These are phyloP conservation scores for Cornus suecica DNA, from an alignment of 148 eudicot species.

Conservation along the genomic window DNA sequence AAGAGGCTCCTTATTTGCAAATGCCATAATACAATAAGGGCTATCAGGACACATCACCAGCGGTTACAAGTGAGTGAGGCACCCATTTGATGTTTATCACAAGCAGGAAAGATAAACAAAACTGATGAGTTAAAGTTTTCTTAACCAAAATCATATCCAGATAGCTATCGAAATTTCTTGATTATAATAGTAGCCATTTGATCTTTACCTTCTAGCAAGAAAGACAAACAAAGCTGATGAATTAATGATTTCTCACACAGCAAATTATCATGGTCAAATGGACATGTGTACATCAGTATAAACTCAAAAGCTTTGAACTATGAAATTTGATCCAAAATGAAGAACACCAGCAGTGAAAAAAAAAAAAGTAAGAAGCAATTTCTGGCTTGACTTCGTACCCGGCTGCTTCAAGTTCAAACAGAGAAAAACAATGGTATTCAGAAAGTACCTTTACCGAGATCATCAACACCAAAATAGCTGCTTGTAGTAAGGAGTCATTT, in stretches of 20 bases:
- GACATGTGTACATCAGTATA: too few species aligned
- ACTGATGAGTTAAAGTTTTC: too few species aligned
- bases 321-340: neutral
- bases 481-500: conserved; percentile 6
- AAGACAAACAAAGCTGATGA: neutral
- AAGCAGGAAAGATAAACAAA: too few species aligned
- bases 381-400: neutral
- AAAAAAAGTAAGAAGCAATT: neutral
- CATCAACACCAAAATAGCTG: conserved; percentile 24
- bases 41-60: neutral
- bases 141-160: neutral
- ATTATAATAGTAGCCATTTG: neutral
- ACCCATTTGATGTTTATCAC: too few species aligned
- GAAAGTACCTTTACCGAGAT: conserved; percentile 23
- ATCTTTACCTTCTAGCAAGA: neutral
- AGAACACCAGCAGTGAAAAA: neutral
- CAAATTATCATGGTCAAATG: too few species aligned
- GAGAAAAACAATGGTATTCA: neutral
- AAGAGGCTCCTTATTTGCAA: neutral
- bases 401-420: neutral
- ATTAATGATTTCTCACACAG: too few species aligned
- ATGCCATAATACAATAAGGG: neutral
- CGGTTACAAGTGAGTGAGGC: neutral
- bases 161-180: neutral
- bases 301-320: too few species aligned